A percentile compares a stretch with the other conserved stretches of the same genome.
These are phyloP conservation scores for Blastocystis sp. DNA, from an alignment of 352 stramenopile species.

Conservation along the genomic window DNA sequence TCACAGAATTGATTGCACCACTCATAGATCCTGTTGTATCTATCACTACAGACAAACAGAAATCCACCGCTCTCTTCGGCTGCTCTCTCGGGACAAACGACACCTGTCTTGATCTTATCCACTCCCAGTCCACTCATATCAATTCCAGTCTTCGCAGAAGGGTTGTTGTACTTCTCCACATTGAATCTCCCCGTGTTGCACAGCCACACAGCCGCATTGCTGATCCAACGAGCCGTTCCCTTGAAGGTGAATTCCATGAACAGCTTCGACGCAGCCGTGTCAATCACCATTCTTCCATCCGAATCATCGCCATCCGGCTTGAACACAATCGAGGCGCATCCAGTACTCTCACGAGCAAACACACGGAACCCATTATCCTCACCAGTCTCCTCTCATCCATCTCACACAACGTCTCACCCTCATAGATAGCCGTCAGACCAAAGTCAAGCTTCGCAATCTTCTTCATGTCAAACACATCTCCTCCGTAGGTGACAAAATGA, in stretches of 20 bases:
- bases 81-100: neutral
- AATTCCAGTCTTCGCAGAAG: neutral
- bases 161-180: neutral
- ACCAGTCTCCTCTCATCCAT: slow-evolving; percentile 43
- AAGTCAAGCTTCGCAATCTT: slow-evolving; percentile 31
- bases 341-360: slow-evolving; percentile 51
- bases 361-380: slow-evolving; percentile 29
- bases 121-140: slow-evolving; percentile 9
- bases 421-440: slow-evolving; percentile 25
- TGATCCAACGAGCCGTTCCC: slow-evolving; percentile 43
- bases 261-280: slow-evolving; percentile 49
- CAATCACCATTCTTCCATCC: slow-evolving; percentile 62
- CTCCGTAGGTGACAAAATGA: slow-evolving; percentile 30
- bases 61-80: slow-evolving; percentile 1
- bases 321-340: slow-evolving; percentile 43
- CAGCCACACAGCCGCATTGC: slow-evolving; percentile 48
- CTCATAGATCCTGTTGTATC: neutral
- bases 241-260: slow-evolving; percentile 54
- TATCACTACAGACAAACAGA: no score
- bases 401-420: slow-evolving; percentile 30
- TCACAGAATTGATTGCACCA: neutral
- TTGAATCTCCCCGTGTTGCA: slow-evolving; percentile 20
- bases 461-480: slow-evolving; percentile 19
- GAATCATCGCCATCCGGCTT: neutral
- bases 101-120: neutral